These are phyloP conservation scores for Dichotomopilus funicola DNA, from an alignment of 2,329 filamentous ascomycete species.

Conservation along the genomic window DNA sequence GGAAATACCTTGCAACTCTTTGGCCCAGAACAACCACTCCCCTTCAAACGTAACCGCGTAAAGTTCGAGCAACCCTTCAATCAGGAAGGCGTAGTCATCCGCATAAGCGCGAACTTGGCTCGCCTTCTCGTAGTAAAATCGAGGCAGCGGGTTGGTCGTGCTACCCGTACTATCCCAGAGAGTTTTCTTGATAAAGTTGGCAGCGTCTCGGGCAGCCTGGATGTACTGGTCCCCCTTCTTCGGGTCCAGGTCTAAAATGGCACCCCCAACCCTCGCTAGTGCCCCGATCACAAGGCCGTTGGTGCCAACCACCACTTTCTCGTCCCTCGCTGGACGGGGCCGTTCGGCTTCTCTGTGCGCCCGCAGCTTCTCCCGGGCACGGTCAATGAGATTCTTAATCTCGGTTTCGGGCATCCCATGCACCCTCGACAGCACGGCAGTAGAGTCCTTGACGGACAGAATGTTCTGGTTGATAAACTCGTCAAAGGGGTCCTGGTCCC, in stretches of 20 bases:
- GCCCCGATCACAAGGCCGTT: slow-evolving; percentile 84
- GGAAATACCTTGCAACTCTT: slow-evolving; percentile 63
- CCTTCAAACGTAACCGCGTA: slow-evolving; percentile 78
- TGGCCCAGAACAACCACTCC: slow-evolving; percentile 70
- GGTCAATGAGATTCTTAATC: slow-evolving; percentile 59
- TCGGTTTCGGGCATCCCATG: slow-evolving; percentile 66
- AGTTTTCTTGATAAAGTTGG: slow-evolving; percentile 62
- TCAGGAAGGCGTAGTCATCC: slow-evolving; percentile 90
- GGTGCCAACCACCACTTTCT: slow-evolving; percentile 81
- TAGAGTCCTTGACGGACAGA: slow-evolving; percentile 62
- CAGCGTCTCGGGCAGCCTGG: slow-evolving; percentile 59
- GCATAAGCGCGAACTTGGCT: slow-evolving; percentile 70
- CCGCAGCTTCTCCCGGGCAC: slow-evolving; percentile 61
- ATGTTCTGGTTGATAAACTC: slow-evolving; percentile 95
- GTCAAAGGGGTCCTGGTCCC: slow-evolving; percentile 79
- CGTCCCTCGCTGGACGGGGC: slow-evolving; percentile 70
- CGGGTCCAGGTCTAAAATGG: slow-evolving; percentile 55
- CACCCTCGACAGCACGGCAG: slow-evolving; percentile 63
- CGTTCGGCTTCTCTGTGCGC: slow-evolving; percentile 68
- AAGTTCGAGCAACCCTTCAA: slow-evolving; percentile 73
- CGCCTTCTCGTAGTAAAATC: slow-evolving; percentile 61
- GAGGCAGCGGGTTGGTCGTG: slow-evolving; percentile 53
- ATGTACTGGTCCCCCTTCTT: slow-evolving; percentile 56
- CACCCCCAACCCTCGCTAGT: slow-evolving; percentile 66
- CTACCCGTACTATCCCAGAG: slow-evolving; percentile 59